Conservation (phyloP, 441 rosid species). For the Populus tomentosa region DNA sequence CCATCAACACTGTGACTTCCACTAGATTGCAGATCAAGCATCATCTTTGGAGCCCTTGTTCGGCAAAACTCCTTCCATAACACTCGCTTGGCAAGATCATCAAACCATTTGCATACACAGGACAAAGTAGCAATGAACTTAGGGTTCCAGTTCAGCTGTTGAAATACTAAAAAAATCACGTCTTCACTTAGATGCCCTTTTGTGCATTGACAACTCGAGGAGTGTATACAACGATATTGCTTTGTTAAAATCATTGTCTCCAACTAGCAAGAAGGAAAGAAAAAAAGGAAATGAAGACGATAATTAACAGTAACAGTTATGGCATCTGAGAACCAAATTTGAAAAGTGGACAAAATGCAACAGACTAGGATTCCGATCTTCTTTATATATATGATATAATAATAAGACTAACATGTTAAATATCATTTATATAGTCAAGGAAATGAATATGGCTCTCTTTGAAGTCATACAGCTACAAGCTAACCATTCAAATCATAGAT, state of each 20-base stretch:
- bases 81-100: slow-evolving; percentile 85
- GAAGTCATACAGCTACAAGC: background rate
- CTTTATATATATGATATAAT: background rate
- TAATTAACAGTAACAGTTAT: background rate
- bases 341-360: background rate
- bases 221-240: slow-evolving; percentile 94
- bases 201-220: slow-evolving; percentile 85
- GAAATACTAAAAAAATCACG: slow-evolving; percentile 78
- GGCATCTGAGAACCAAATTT: slow-evolving; percentile 13
- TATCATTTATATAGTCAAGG: background rate
- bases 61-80: slow-evolving; percentile 95
- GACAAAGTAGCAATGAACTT: slow-evolving; percentile 78
- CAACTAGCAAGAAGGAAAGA: slow-evolving; percentile 22
- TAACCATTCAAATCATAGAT: background rate
- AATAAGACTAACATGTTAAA: background rate
- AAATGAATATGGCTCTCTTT: background rate
- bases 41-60: slow-evolving; percentile 92
- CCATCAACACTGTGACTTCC: slow-evolving; percentile 97
- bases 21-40: slow-evolving; percentile 81
- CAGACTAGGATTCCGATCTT: background rate
- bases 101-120: slow-evolving; percentile 92
- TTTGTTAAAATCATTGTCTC: slow-evolving; percentile 65
- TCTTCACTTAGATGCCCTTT: slow-evolving; percentile 93
- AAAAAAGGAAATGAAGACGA: slow-evolving; percentile 2
- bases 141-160: slow-evolving; percentile 91